Conservation (phyloP, 2,329 filamentous ascomycete species). For the Aspergillus vadensis region DNA sequence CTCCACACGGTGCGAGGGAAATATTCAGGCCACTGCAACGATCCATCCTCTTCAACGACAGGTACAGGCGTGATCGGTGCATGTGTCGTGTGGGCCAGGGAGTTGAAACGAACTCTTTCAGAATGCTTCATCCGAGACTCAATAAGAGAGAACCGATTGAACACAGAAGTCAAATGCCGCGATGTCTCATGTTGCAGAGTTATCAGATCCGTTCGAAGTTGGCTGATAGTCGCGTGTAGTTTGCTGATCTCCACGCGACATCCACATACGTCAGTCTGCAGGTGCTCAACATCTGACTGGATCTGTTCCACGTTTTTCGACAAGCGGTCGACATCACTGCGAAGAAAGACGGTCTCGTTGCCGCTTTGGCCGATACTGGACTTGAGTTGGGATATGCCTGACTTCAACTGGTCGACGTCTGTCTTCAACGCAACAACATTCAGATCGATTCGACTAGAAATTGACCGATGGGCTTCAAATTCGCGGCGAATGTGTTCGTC, state of each 20-base stretch:
- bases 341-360: constrained; percentile 39
- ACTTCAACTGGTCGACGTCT: constrained; percentile 40
- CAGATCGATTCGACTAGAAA: constrained; percentile 39
- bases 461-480: constrained; percentile 39
- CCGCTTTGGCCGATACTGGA: constrained; percentile 34
- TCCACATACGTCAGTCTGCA: constrained; percentile 38
- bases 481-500: constrained; percentile 43
- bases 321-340: constrained; percentile 40
- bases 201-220: constrained; percentile 40
- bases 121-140: constrained; percentile 39
- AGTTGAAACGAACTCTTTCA: constrained; percentile 44
- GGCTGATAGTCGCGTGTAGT: constrained; percentile 38
- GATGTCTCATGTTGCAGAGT: constrained; percentile 38
- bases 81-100: constrained; percentile 40
- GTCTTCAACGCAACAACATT: constrained; percentile 39
- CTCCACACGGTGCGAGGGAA: constrained; percentile 45
- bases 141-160: constrained; percentile 34
- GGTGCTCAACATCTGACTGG: constrained; percentile 36
- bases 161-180: constrained; percentile 31
- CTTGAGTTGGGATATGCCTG: constrained; percentile 39
- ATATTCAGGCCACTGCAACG: constrained; percentile 39
- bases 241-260: constrained; percentile 41
- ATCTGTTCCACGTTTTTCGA: constrained; percentile 43
- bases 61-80: constrained; percentile 43
- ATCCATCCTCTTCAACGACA: constrained; percentile 37